phyloP scores from a whole-genome alignment of 2,329 filamentous ascomycete genomes.

The Ophiosphaerella narmari region DNA sequence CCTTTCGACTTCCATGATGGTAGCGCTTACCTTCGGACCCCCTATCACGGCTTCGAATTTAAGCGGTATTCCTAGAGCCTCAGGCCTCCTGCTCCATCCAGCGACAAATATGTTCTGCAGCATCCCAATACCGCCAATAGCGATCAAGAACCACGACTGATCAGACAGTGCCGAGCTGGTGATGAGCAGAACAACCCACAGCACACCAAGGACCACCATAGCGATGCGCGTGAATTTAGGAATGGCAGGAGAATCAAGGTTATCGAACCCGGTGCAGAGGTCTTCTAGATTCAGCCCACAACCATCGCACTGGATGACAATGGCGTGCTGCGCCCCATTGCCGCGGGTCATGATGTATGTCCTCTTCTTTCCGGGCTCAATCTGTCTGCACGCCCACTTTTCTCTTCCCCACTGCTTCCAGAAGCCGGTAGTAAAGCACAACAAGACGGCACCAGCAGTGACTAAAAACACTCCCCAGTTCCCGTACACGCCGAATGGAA shows the following conservation, averaged over 20 bases:
- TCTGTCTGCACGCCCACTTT: constrained; percentile 16
- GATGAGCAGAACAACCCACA: constrained; percentile 25
- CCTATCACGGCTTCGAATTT: constrained; percentile 12
- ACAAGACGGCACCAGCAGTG: constrained; percentile 6
- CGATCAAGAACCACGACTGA: constrained; percentile 26
- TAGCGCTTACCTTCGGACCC: constrained; percentile 12
- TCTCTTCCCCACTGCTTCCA: constrained; percentile 16
- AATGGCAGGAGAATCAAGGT: constrained; percentile 11
- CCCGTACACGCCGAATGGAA: constrained; percentile 14
- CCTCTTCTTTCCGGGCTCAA: constrained; percentile 5
- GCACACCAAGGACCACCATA: constrained; percentile 4
- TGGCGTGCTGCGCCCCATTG: constrained; percentile 20
- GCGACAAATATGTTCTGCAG: constrained; percentile 27
- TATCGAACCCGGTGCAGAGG: constrained; percentile 14
- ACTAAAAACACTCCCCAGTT: constrained; percentile 20
- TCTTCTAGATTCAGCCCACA: constrained; percentile 19
- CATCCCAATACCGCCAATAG: constrained; percentile 25
- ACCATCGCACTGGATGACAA: constrained; percentile 12
- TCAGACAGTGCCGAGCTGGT: constrained; percentile 14
- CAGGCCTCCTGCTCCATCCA: constrained; percentile 13
- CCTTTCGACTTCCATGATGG: constrained; percentile 13
- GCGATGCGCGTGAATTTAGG: constrained; percentile 9
- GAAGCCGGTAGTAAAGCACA: constrained; percentile 11
- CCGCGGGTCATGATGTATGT: constrained; percentile 17
- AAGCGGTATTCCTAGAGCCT: constrained; percentile 15